Base-by-base conservation (phyloP, 148 eudicot species). In the Spergularia marina region DNA sequence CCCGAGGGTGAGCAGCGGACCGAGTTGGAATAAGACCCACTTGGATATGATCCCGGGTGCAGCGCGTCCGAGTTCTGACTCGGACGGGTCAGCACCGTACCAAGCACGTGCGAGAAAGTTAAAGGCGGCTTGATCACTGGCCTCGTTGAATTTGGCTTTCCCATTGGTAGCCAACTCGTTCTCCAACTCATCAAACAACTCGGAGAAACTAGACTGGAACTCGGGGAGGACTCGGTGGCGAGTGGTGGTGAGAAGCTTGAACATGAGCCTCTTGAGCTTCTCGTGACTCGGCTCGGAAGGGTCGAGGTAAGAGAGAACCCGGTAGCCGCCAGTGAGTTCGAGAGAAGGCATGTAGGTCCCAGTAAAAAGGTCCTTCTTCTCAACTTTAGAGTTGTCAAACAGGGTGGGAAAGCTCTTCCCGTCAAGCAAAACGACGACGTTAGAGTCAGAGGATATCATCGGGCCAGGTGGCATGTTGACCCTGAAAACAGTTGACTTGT, bases 401-500 rank as follows among this genome's bases (percentile, higher is more conserved):
- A 95, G 89, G 5, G 78, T 74, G 0, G 92, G 96, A 23, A 92
- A 95, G 12, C 87, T 83, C 53, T 86, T 87, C 0, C 84, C 98
- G 78, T 95, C 98, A 25, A 92, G 88, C 18, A 95, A 75, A 44
- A 84, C 97, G 74, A 92, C 82, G 77, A 92, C 98, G 75, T 87
- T 80, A 0, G 98, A 90, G 70, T 87, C 71, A 25, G 69, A 17
- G 2, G 97, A 39, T 9, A 95, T 90, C 36, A 79, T 76, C 0
- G 96, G 94, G 1, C 97, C 98, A 0, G 98, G 98, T 7, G 98
- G 98, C 94, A 95, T 88, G 84, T 95, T 95, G 75, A 90, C 76
- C 0, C 96, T 70, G 71, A 81, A 92, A 15, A 95, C 89, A 0
- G 98, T 95, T 25, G 98, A 95, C 16, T 87, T 81, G 77, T 90